Base-by-base conservation (phyloP, 768 basidiomycete genomes). In the Naganishia onofrii region DNA sequence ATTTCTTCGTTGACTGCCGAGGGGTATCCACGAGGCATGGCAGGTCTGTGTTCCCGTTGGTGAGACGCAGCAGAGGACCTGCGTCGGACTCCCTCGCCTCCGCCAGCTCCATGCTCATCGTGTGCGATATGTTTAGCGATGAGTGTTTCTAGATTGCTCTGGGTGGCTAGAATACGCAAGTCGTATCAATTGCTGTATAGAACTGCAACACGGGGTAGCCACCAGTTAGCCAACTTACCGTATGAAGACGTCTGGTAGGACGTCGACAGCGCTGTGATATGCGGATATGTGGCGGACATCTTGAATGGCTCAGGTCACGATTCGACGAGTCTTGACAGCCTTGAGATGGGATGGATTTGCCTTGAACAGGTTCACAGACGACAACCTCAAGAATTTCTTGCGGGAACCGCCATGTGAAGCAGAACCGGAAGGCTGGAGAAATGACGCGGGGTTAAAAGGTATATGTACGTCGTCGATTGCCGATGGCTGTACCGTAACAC, bases 61-160 rank as follows among this genome's bases (percentile, higher is more conserved):
- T 55, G 67, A 8, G 66, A 64, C 0, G 65, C 36, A 9, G 55
- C 67, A 31, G 70, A 52, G 21, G 57, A 65, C 0, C 70, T 26
- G 0, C 69, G 71, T 13, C 34, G 68, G 10, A 42, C 44, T 34
- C 58, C 68, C 19, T 67, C 42, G 32, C 12, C 66, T 34, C 44
- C 70, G 36, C 46, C 54, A 48, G 55, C 65, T 34, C 34, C 53
- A 31, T 52, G 60, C 54, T 46, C 58, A 53, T n/a, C 28, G 32
- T 38, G 78, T 76, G 72, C 77, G 72, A 34, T 73, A 68, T 57
- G 77, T 72, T 44, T 76, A 76, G 73, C 71, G 68, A 79, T 79
- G 26, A 80, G 71, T 31, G 67, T 74, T 56, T 79, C 79, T 31
- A 80, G 75, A 42, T 76, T 78, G 32, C 68, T 71, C 60, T 79